Evolutionary conservation across 148 eudicot genomes (phyloP).

Genomic region (Nepenthes mirabilis): DNA sequence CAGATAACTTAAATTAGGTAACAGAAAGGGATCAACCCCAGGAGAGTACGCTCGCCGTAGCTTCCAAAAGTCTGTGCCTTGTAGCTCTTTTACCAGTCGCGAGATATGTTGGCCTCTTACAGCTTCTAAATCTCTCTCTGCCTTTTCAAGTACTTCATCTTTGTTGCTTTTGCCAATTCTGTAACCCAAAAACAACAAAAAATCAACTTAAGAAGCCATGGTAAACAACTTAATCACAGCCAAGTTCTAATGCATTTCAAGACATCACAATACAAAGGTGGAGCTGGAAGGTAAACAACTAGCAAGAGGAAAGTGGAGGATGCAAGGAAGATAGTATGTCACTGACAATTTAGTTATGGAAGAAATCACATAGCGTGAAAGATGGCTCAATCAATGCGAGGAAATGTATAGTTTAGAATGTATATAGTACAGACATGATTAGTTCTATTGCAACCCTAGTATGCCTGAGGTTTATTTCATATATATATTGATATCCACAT

Average conservation of each 20-base stretch:
- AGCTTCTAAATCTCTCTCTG: constrained; percentile 81
- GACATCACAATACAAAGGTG: too few relatives aligned
- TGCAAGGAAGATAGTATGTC: neutral
- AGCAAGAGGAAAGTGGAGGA: neutral
- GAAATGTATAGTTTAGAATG: too few relatives aligned
- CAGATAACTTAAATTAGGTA: constrained; percentile 4
- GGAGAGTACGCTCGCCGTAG: constrained; percentile 94
- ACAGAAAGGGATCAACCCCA: constrained; percentile 45
- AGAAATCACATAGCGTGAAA: too few relatives aligned
- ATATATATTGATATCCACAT: too few relatives aligned
- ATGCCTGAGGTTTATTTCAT: too few relatives aligned
- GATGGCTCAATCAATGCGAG: too few relatives aligned
- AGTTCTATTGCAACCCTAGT: too few relatives aligned
- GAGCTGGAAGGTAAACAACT: neutral
- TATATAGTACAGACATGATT: too few relatives aligned
- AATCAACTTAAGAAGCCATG: neutral
- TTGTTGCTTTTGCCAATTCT: constrained; percentile 82
- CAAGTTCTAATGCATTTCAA: neutral
- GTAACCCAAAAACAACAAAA: constrained; percentile 6
- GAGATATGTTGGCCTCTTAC: constrained; percentile 64
- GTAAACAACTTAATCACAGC: neutral
- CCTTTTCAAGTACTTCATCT: constrained; percentile 73
- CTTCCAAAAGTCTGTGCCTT: constrained; percentile 92
- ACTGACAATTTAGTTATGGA: too few relatives aligned
- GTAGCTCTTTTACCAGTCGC: constrained; percentile 63